A percentile compares a stretch with the other conserved stretches of the same genome.
These are phyloP conservation scores for Spizellomyces sp. DNA, from an alignment of 192 early-diverging fungal species.

Conservation along the genomic window DNA sequence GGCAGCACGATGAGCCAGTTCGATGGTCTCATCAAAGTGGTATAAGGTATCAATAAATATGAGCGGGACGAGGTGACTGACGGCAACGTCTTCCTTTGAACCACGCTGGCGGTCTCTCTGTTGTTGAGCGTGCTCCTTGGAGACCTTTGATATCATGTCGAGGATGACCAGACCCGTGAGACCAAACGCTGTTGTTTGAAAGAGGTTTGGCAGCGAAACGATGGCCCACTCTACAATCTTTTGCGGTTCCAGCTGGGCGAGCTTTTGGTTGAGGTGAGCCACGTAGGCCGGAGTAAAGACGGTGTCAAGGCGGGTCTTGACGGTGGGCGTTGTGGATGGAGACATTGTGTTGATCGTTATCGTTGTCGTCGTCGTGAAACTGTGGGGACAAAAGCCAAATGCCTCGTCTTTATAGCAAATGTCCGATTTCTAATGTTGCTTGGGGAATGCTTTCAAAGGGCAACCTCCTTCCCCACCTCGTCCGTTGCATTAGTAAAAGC, in stretches of 20 bases:
- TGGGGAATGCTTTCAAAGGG: no score
- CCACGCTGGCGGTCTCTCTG: slow-evolving; percentile 9
- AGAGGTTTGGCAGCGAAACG: slow-evolving; percentile 74
- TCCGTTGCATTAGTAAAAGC: no score
- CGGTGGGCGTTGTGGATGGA: neutral
- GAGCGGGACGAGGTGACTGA: slow-evolving; percentile 65
- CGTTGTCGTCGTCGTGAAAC: neutral
- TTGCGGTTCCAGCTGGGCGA: slow-evolving; percentile 66
- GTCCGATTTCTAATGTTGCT: no score
- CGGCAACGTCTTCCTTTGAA: slow-evolving; percentile 2
- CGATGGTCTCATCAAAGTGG: slow-evolving; percentile 91
- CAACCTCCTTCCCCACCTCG: no score
- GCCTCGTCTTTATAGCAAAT: no score
- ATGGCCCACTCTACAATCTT: slow-evolving; percentile 90
- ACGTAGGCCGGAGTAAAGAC: slow-evolving; percentile 65
- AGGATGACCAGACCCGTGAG: slow-evolving; percentile 85
- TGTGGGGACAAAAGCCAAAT: no score
- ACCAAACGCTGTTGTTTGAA: slow-evolving; percentile 95
- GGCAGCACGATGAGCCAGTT: slow-evolving; percentile 69
- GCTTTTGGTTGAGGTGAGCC: slow-evolving; percentile 73
- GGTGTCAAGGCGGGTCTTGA: neutral
- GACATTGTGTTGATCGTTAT: neutral
- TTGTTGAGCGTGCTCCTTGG: slow-evolving; percentile 31
- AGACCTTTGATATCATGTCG: slow-evolving; percentile 79
- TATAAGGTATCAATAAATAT: slow-evolving; percentile 96